Evolutionary conservation across 169 alveolate genomes (phyloP).

Genomic region (Cryptosporidium ubiquitum): DNA sequence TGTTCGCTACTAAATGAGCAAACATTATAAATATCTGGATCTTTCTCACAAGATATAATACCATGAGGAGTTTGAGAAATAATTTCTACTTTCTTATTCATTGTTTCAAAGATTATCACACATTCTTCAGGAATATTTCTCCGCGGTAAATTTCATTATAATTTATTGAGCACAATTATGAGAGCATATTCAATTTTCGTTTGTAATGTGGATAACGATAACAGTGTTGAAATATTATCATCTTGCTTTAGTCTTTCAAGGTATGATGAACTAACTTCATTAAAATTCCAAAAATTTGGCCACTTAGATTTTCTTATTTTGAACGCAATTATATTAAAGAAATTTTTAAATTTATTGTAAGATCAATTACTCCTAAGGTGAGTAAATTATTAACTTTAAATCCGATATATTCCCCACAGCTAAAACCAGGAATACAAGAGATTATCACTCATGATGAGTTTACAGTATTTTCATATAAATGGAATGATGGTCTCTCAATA

Average conservation of each 20-base stretch:
- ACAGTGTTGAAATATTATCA: slow-evolving; percentile 1
- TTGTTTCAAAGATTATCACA: not conserved
- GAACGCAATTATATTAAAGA: slow-evolving; percentile 61
- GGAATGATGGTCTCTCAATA: slow-evolving; percentile 59
- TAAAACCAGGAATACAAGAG: slow-evolving; percentile 13
- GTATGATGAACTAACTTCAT: slow-evolving; percentile 3
- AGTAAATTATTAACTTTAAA: not conserved
- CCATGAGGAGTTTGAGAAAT: slow-evolving; percentile 37
- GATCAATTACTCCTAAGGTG: slow-evolving; percentile 68
- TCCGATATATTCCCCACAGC: not conserved
- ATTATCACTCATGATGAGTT: slow-evolving; percentile 50
- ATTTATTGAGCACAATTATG: not conserved
- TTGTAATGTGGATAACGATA: not conserved
- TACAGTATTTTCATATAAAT: slow-evolving; percentile 39
- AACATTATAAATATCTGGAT: slow-evolving; percentile 66
- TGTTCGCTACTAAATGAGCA: slow-evolving; percentile 42
- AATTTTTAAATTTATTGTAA: slow-evolving; percentile 21
- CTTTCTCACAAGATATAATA: slow-evolving; percentile 32
- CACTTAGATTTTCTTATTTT: slow-evolving; percentile 33
- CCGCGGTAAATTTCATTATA: not conserved
- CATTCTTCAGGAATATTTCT: not conserved
- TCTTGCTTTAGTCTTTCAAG: slow-evolving; percentile 47
- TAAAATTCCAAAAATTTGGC: not conserved
- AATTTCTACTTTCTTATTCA: slow-evolving; percentile 50
- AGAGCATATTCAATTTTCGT: slow-evolving; percentile 47